These are phyloP conservation scores for Nitzschia putrida DNA, from an alignment of 108 stramenopile species.

Conservation along the genomic window DNA sequence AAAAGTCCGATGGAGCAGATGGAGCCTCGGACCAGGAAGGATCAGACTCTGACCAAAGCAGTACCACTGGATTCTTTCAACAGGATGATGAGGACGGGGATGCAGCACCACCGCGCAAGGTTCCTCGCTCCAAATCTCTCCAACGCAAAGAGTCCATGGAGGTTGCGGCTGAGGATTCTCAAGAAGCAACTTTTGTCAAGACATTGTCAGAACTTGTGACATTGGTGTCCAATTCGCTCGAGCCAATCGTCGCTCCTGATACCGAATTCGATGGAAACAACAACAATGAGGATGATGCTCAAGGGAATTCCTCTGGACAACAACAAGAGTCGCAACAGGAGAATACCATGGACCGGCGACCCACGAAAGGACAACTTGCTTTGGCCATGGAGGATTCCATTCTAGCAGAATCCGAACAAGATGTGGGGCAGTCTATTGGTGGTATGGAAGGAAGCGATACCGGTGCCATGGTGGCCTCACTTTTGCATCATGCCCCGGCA, in stretches of 20 bases:
- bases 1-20: slow-evolving; percentile 1
- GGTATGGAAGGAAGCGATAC: slow-evolving; percentile 44
- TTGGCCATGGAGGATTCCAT: slow-evolving; percentile 43
- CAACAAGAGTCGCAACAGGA: background rate
- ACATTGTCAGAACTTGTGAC: slow-evolving; percentile 47
- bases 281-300: background rate
- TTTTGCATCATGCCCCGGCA: slow-evolving; percentile 69
- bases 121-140: background rate
- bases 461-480: slow-evolving; percentile 48
- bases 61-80: background rate
- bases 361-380: slow-evolving; percentile 4
- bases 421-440: slow-evolving; percentile 7
- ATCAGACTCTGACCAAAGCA: background rate
- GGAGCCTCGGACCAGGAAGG: background rate
- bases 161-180: slow-evolving; percentile 54
- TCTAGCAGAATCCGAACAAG: slow-evolving; percentile 30
- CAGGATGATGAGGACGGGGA: slow-evolving; percentile 13
- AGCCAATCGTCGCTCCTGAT: slow-evolving; percentile 5
- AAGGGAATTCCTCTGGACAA: background rate
- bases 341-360: background rate
- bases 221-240: slow-evolving; percentile 42
- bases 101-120: background rate
- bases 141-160: slow-evolving; percentile 29
- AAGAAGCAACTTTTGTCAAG: slow-evolving; percentile 47
- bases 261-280: background rate